Percentiles rank a stretch among this genome's conserved stretches.
phyloP scores from a whole-genome alignment of 148 eudicot genomes.

The Rhododendron kiyosumense region DNA sequence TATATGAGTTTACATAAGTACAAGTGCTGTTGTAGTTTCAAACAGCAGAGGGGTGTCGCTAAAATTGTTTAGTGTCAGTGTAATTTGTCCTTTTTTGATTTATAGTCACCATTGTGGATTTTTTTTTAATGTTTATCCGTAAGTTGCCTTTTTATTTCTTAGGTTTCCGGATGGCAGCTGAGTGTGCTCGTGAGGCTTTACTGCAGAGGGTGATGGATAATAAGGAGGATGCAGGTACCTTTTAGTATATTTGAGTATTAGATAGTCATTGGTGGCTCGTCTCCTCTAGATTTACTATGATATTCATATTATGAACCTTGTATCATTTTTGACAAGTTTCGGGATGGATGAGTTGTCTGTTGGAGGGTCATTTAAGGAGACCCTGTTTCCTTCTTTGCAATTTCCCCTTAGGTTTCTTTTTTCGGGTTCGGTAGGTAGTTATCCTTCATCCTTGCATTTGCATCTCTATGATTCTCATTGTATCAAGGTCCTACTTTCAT shows the following conservation, averaged over 20 bases:
- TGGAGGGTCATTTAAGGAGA: not conserved
- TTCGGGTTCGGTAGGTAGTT: not conserved
- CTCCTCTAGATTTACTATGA: not conserved
- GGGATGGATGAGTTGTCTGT: not conserved
- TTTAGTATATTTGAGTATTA: not conserved
- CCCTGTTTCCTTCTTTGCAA: not conserved
- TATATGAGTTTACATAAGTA: not conserved
- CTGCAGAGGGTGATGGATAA: slow-evolving; percentile 77
- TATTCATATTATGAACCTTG: not conserved
- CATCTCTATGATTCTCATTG: not conserved
- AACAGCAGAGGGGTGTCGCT: not conserved
- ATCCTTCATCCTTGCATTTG: not conserved
- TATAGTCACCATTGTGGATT: not conserved
- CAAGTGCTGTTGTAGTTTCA: not conserved
- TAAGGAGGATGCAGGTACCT: slow-evolving; percentile 75
- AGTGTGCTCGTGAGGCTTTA: slow-evolving; percentile 81
- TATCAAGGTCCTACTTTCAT: not conserved
- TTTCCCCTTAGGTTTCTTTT: not conserved
- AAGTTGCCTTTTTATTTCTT: slow-evolving; percentile 1
- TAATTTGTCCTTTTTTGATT: not conserved
- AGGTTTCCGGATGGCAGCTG: slow-evolving; percentile 98
- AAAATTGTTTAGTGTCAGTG: not conserved
- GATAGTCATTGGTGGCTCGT: not conserved
- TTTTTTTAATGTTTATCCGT: not conserved
- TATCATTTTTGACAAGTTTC: not conserved